Conservation (phyloP, 257 asterid genomes). For the Ballota nigra region DNA sequence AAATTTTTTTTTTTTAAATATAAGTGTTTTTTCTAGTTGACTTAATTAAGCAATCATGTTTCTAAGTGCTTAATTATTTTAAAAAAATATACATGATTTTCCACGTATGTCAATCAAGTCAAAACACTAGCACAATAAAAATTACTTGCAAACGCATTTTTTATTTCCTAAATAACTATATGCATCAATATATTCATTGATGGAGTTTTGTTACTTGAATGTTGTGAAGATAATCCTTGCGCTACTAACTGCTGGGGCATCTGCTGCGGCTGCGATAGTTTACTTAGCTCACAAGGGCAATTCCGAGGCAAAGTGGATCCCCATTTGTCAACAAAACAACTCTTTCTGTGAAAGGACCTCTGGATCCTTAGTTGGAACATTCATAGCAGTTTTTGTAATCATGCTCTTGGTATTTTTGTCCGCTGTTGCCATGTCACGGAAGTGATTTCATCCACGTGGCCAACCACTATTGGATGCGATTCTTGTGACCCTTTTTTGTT, state of each 20-base stretch:
- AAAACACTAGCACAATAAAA: too few species aligned
- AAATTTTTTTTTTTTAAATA: too few species aligned
- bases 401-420: conserved; percentile 52
- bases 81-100: too few species aligned
- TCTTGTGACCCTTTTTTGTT: neutral
- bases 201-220: neutral
- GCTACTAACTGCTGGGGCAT: conserved; percentile 65
- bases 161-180: neutral
- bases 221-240: conserved; percentile 49
- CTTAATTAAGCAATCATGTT: too few species aligned
- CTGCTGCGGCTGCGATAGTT: conserved; percentile 73
- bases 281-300: conserved; percentile 70
- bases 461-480: too few species aligned
- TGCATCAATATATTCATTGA: neutral
- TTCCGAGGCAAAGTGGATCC: conserved; percentile 44
- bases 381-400: conserved; percentile 52
- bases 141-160: too few species aligned
- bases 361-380: conserved; percentile 77
- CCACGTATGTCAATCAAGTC: too few species aligned
- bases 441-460: neutral
- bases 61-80: too few species aligned
- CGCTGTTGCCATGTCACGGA: conserved; percentile 52
- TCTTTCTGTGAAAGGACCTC: conserved; percentile 68
- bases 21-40: too few species aligned
- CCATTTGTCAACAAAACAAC: conserved; percentile 59